Base-by-base conservation (phyloP, 306 rosid genomes). In the Ziziphus jujuba region DNA sequence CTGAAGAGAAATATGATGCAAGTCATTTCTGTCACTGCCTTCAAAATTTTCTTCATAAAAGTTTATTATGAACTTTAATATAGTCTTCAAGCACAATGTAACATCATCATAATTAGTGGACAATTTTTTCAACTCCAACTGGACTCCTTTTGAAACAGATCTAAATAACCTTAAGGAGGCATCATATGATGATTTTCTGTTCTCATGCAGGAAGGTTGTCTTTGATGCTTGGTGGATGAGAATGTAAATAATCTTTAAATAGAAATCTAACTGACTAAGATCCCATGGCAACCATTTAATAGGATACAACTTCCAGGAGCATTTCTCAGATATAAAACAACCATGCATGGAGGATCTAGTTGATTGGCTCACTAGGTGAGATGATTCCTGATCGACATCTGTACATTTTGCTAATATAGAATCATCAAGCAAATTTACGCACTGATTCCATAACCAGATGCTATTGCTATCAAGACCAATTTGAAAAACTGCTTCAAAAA, bases 201-300 rank as follows among this genome's bases (percentile, higher is more conserved):
- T 80, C 61, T 80, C 87, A 63, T 55, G 64, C 59, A 65, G 77
- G 69, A 87, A 73, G 55, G 77, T 33, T 71, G 67, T 63, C 61
- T 38, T 73, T n/a, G 87, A 82, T 48, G 86, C 82, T 73, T 81
- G 96, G 79, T 35, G 61, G 71, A 84, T 61, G 44, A 89, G 67
- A 71, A 79, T 66, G 75, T 50, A 64, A 61, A 87, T 75, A 78
- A 79, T 81, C 73, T 68, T 84, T 50, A 91, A 80, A 77, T 81
- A 78, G 38, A 91, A 89, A 55, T 87, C 89, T 87, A 91, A 44
- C 13, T 63, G 86, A 77, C 70, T 72, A 73, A 84, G 69, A 77
- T 91, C 80, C 96, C 96, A 85, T 13, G 96, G 86, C 66, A 83
- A 70, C 98, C 98, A 92, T 65, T 70, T 92, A 22, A 92, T 69